Conservation (phyloP, 176 grass and related monocot genomes). For the Bothriochloa decipiens region DNA sequence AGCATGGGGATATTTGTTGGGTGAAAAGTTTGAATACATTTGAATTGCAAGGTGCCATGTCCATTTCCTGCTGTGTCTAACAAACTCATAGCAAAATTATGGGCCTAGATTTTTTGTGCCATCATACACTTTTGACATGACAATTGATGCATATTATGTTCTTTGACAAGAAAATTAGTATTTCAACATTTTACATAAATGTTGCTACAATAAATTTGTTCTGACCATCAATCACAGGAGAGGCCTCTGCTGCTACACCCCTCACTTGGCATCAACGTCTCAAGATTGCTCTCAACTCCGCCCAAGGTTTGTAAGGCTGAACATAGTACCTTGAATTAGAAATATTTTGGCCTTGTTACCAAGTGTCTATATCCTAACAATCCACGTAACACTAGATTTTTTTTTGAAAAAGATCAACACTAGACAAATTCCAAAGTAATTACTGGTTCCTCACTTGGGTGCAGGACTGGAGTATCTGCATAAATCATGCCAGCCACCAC, state of each 20-base stretch:
- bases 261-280: conserved; percentile 61
- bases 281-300: conserved; percentile 56
- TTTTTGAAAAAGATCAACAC: no score
- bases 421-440: neutral
- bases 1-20: neutral
- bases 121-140: neutral
- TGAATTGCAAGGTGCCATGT: neutral
- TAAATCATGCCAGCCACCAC: conserved; percentile 47
- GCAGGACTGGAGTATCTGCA: conserved; percentile 65
- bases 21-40: neutral
- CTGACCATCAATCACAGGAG: conserved; percentile 27
- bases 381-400: neutral
- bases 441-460: neutral
- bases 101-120: neutral
- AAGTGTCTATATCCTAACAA: neutral
- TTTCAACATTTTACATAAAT: neutral
- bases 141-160: neutral
- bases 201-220: neutral
- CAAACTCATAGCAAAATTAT: neutral
- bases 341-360: neutral
- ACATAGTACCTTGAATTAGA: neutral
- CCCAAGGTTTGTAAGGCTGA: conserved; percentile 42
- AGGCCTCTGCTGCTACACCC: conserved; percentile 2
- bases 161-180: neutral
- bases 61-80: neutral